Conservation (phyloP, 2,329 filamentous ascomycete species). For the Exophiala sp. region DNA sequence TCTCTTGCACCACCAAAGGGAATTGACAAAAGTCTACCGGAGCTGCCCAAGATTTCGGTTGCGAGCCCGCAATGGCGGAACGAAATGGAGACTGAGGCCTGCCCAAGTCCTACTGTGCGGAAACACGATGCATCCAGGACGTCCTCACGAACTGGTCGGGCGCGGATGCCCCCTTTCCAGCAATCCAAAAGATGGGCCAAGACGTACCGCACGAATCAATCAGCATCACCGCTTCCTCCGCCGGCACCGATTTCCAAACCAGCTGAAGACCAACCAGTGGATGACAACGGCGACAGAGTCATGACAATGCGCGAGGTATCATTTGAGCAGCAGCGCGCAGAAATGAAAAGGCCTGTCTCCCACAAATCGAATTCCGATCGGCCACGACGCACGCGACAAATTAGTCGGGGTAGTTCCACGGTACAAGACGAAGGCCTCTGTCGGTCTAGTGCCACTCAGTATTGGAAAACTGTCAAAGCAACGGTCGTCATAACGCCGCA, state of each 20-base stretch:
- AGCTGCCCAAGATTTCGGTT: conserved; percentile 12
- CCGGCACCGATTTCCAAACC: not conserved
- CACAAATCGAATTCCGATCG: not conserved
- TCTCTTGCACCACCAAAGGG: not conserved
- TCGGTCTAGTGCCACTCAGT: conserved; percentile 5
- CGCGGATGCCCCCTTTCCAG: conserved; percentile 18
- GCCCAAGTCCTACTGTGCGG: conserved; percentile 11
- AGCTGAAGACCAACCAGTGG: not conserved
- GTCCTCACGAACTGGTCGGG: conserved; percentile 1
- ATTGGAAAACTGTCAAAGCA: conserved; percentile 17
- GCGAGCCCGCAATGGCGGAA: not conserved
- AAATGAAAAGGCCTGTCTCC: conserved; percentile 2
- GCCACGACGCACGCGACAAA: not conserved
- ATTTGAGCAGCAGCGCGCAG: conserved; percentile 23
- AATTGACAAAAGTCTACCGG: conserved; percentile 9
- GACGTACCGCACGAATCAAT: conserved; percentile 5
- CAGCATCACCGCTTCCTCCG: not conserved
- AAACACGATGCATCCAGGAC: conserved; percentile 4
- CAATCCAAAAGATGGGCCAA: conserved; percentile 23
- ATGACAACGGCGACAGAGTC: conserved; percentile 1
- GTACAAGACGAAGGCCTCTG: conserved; percentile 4
- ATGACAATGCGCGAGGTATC: conserved; percentile 15
- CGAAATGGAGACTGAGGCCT: not conserved
- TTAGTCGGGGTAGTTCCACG: conserved; percentile 4
- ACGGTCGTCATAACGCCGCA: conserved; percentile 7